Base-by-base conservation (phyloP, 371 early-diverging fungal genomes). In the Aphelidium insulamus region DNA sequence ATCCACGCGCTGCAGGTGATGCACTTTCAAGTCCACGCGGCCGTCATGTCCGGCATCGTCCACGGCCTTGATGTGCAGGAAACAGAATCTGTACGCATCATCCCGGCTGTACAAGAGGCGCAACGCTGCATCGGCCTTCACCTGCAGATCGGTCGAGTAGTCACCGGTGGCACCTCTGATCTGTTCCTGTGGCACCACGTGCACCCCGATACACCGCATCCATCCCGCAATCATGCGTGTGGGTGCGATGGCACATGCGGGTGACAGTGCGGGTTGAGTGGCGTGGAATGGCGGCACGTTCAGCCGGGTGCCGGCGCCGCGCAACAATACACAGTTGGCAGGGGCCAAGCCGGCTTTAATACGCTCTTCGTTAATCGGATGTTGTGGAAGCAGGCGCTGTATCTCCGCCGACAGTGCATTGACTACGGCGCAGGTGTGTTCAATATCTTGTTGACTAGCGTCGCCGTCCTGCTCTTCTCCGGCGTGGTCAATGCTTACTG, bases 141-240 rank as follows among this genome's bases (percentile, higher is more conserved):
- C 61, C n/a, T 46, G 12, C 21, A 61, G 52, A 26, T 56, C 33
- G 2, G 62, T 54, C 23, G 37, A 39, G 32, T 57, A 62, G 37
- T 62, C 62, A 3, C 63, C 63, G 2, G 63, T 62, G 1, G 62
- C 62, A 18, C 62, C 62, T 5, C 8, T 54, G 37, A 34, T 57
- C 22, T 45, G 15, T 41, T 2, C 15, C 11, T n/a, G 3, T 10
- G 20, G n/a, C 19, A n/a, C 16, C 11, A 1, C 30, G 23, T 23
- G 21, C 57, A 63, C 50, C 9, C 54, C 57, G 6, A 57, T 40
- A 12, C 59, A 51, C 52, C 46, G 50, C 2, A 59, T 59, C 32
- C 58, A 36, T 15, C 63, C 63, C 5, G 64, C 59, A 38, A 63
- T 63, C 14, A 63, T 63, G 30, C 63, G 58, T 1, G 63, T 63